Percentiles rank a stretch among this genome's conserved stretches.
phyloP scores from a whole-genome alignment of 192 early-diverging fungal species.

The Rhizophlyctis rosea region DNA sequence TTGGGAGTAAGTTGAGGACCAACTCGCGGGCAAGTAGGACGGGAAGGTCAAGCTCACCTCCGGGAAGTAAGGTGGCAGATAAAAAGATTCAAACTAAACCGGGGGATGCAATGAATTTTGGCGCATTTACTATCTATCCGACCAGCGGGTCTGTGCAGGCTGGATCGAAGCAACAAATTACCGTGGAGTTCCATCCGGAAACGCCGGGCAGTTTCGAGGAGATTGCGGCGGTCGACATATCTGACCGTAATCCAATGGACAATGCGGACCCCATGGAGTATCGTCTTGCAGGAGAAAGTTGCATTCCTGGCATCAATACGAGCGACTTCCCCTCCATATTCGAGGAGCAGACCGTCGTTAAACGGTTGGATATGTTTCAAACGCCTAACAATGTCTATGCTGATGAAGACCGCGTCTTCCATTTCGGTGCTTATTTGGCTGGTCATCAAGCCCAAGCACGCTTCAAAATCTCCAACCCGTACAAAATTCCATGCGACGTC shows the following conservation, averaged over 20 bases:
- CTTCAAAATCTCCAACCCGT: slow-evolving; percentile 63
- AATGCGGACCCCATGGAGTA: slow-evolving; percentile 52
- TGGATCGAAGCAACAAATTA: slow-evolving; percentile 53
- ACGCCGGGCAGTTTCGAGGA: slow-evolving; percentile 56
- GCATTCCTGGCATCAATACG: slow-evolving; percentile 61
- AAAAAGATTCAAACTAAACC: slow-evolving; percentile 52
- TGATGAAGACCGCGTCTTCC: slow-evolving; percentile 59
- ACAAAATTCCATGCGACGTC: slow-evolving; percentile 59
- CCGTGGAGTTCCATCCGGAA: slow-evolving; percentile 62
- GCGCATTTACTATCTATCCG: slow-evolving; percentile 57
- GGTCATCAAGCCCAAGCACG: slow-evolving; percentile 54
- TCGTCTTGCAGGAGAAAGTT: slow-evolving; percentile 52
- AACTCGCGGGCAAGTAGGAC: slow-evolving; percentile 41
- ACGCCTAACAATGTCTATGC: slow-evolving; percentile 57
- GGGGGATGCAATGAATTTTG: slow-evolving; percentile 54
- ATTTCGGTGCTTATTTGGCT: slow-evolving; percentile 56
- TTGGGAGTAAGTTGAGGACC: slow-evolving; percentile 35
- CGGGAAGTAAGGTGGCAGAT: slow-evolving; percentile 31
- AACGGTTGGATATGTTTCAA: slow-evolving; percentile 54
- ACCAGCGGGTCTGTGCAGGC: slow-evolving; percentile 46
- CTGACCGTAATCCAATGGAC: slow-evolving; percentile 49
- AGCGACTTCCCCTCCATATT: slow-evolving; percentile 56
- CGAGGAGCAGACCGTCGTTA: slow-evolving; percentile 60
- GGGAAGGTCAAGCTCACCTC: slow-evolving; percentile 36
- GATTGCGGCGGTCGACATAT: slow-evolving; percentile 55